Base-by-base conservation (phyloP, 148 eudicot genomes). In the Vaccinium myrtillus region DNA sequence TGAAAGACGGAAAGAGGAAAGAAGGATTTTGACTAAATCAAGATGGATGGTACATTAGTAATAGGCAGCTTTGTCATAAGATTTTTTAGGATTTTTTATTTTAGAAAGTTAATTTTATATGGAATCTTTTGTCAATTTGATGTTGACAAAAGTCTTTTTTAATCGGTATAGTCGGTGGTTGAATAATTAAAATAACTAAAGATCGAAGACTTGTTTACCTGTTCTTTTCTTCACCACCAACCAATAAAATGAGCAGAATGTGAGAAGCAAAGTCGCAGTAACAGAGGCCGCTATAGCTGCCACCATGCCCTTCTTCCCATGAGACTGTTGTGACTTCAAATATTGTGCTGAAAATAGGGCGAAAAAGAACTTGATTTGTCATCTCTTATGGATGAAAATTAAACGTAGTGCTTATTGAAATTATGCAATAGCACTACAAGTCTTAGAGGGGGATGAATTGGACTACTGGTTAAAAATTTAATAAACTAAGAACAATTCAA, bases 181-280 rank as follows among this genome's bases (percentile, higher is more conserved):
- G 36, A 32, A 32, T 32, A 32, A 32, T 32, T 36, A 36, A 36
- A 36, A 36, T 2, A 3, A 36, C 39, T 36, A 43, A 7, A 39
- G 49, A 69, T 25, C 14, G 75, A 69, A 27, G 2, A 14, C 39
- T 36, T 5, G 76, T 73, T 39, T 87, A 88, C 92, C 90, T 90
- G 79, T 88, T 84, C 77, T 84, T 82, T 77, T 90, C 83, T 77
- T 88, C 82, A 58, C 71, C 30, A 78, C 80, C 58, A 90, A 51
- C 79, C 69, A 88, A 70, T 59, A 83, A 39, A 75, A 14, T 6
- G 67, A 50, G 77, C 73, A 63, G 71, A 84, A 80, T 11, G 84
- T 10, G 36, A 87, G n/a, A 30, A 76, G 23, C 54, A 84, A 83
- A 43, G 59, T 32, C 9, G 86, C 88, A 70, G 36, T 87, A 59